Percentiles rank a stretch among this genome's conserved stretches.
Evolutionary conservation across 2,329 filamentous ascomycete species (phyloP).

Genomic region (Chaetomiaceae sp.): DNA sequence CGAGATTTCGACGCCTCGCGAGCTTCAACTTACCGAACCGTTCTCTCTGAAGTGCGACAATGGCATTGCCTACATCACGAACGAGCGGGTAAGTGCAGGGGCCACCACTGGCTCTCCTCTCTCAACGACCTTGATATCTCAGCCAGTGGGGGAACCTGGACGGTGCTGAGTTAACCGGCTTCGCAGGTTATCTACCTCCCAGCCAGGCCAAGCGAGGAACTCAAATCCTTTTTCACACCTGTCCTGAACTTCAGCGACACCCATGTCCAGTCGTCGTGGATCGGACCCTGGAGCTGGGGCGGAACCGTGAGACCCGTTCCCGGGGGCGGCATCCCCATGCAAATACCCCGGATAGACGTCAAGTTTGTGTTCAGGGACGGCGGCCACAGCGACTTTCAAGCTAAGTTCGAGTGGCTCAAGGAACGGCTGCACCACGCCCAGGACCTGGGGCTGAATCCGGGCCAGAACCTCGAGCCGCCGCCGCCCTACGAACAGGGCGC

Average conservation of each 20-base stretch:
- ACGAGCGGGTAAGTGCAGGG: constrained; percentile 61
- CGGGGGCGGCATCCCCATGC: constrained; percentile 73
- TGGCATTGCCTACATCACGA: constrained; percentile 75
- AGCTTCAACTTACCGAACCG: constrained; percentile 55
- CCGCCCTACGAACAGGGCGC: constrained; percentile 72
- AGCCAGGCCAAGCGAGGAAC: constrained; percentile 55
- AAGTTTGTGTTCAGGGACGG: constrained; percentile 91
- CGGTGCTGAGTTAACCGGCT: constrained; percentile 16
- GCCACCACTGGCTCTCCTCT: constrained; percentile 11
- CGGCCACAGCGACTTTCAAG: constrained; percentile 87
- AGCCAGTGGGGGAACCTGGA: constrained; percentile 12
- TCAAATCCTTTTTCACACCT: constrained; percentile 85
- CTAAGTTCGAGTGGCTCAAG: constrained; percentile 74
- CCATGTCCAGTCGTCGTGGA: constrained; percentile 81
- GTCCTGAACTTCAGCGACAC: constrained; percentile 84
- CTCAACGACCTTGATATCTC: constrained; percentile 13
- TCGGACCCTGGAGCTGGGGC: constrained; percentile 87
- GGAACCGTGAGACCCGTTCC: constrained; percentile 72
- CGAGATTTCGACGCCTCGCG: constrained; percentile 64
- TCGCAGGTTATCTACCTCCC: constrained; percentile 81
- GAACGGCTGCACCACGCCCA: constrained; percentile 77
- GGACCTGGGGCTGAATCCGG: constrained; percentile 64
- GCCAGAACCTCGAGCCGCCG: constrained; percentile 66
- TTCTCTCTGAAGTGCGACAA: constrained; percentile 67
- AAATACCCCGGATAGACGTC: constrained; percentile 67